Evolutionary conservation across 2,329 filamentous ascomycete species (phyloP), one percentile per base, ranked within the genome.

Genomic region (Ampelomyces quisqualis): DNA sequence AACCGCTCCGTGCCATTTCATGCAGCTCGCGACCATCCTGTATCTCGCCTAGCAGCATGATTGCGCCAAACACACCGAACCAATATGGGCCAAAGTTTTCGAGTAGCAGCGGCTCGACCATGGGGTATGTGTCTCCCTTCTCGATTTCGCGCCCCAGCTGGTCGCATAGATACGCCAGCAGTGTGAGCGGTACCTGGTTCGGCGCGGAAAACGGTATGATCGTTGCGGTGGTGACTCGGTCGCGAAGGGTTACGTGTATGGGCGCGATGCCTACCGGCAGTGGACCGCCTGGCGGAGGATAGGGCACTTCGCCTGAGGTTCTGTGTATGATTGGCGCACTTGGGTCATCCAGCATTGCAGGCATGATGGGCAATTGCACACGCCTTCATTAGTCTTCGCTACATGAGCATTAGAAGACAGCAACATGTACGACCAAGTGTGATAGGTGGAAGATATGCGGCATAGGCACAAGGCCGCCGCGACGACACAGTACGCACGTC

Each of bases 141-240:
- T 93, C 88, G 60, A 95, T 93, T 69, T 95, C 90, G 69, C 87
- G 85, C 67, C 90, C 91, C 57, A 95, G 78, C 70, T 93, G 85
- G 60, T 89, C 86, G 56, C 81, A 86, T 32, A 95, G 80, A 62
- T 94, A 93, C 26, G 77, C 77, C 23, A 91, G 74, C 43, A 95
- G 74, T 5, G 85, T 84, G 26, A 76, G 73, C 2, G 90, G 90
- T n/a, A 94, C 84, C 62, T 90, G 81, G 41, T 81, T 75, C 13
- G 80, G 79, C n/a, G 85, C 86, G 13, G 82, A 82, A 67, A 95
- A 90, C 7, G 90, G 90, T 35, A 95, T 79, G 30, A 95, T 77
- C 1, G 88, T 94, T 7, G 89, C 90, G 34, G 86, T 81, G 0
- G 89, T 94, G 53, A 90, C 84, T 34, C 88, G 81, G 69, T 95